Evolutionary conservation across 2,329 filamentous ascomycete species (phyloP).

Genomic region (Monilinia fructigena): DNA sequence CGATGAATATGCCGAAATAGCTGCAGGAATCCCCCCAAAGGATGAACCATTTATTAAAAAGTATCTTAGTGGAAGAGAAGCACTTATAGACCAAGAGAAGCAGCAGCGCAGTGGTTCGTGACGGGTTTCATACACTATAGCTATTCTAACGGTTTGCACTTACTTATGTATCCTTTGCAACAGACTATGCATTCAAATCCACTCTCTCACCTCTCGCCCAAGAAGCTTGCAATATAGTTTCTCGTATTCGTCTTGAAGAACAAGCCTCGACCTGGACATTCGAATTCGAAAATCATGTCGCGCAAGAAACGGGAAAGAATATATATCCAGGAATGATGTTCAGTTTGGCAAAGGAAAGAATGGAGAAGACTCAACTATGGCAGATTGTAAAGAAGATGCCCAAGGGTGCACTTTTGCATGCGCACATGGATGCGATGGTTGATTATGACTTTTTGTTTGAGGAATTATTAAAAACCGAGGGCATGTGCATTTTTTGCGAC

Average conservation of each 20-base stretch:
- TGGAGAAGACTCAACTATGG: constrained; percentile 84
- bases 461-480: constrained; percentile 66
- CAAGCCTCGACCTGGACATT: constrained; percentile 73
- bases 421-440: constrained; percentile 88
- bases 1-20: constrained; percentile 59
- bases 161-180: constrained; percentile 32
- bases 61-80: constrained; percentile 73
- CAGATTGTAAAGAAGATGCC: constrained; percentile 81
- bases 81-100: constrained; percentile 77
- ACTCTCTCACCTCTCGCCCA: constrained; percentile 75
- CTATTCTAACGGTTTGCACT: constrained; percentile 27
- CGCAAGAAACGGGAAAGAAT: constrained; percentile 59
- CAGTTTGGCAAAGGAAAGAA: constrained; percentile 76
- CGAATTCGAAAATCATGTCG: constrained; percentile 67
- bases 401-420: constrained; percentile 83
- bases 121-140: neutral
- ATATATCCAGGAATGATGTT: constrained; percentile 94
- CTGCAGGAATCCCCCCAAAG: constrained; percentile 54
- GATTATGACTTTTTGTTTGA: constrained; percentile 79
- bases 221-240: constrained; percentile 76
- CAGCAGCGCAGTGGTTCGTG: constrained; percentile 72
- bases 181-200: constrained; percentile 69
- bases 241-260: constrained; percentile 76
- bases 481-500: constrained; percentile 68
- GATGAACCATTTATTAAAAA: constrained; percentile 78